A percentile compares a stretch with the other conserved stretches of the same genome.
phyloP scores from a whole-genome alignment of 768 basidiomycete species.

The Phylloporus sp. region DNA sequence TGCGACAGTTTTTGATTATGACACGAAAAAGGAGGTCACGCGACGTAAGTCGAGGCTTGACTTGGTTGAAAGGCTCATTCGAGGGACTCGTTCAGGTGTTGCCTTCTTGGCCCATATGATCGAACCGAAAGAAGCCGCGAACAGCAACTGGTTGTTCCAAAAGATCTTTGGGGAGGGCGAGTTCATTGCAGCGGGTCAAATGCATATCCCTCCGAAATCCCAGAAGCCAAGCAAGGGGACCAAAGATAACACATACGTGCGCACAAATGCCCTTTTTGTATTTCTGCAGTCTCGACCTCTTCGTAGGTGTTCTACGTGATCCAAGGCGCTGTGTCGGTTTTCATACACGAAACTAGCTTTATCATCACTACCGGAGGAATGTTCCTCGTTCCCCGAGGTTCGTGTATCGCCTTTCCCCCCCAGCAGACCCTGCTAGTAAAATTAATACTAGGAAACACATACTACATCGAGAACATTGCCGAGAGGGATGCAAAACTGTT shows the following conservation, averaged over 20 bases:
- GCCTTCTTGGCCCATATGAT: conserved; percentile 73
- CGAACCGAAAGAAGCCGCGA: conserved; percentile 51
- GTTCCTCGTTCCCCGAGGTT: conserved; percentile 89
- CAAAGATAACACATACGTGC: conserved; percentile 90
- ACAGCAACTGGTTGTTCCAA: conserved; percentile 76
- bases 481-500: conserved; percentile 78
- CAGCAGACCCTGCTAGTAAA: background rate
- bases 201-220: conserved; percentile 73
- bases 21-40: conserved; percentile 52
- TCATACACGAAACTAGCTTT: conserved; percentile 74
- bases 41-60: conserved; percentile 55
- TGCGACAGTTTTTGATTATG: conserved; percentile 66
- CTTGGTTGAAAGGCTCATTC: background rate
- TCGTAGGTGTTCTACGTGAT: conserved; percentile 71
- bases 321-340: conserved; percentile 84
- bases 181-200: conserved; percentile 86
- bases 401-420: conserved; percentile 14
- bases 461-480: conserved; percentile 84
- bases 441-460: conserved; percentile 66
- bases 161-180: conserved; percentile 89
- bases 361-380: conserved; percentile 77
- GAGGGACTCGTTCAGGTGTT: conserved; percentile 49
- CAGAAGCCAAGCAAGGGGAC: conserved; percentile 83
- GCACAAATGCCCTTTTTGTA: conserved; percentile 27
- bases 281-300: background rate